Evolutionary conservation across 192 early-diverging fungal species (phyloP).

Genomic region (Ambispora gerdemannii): DNA sequence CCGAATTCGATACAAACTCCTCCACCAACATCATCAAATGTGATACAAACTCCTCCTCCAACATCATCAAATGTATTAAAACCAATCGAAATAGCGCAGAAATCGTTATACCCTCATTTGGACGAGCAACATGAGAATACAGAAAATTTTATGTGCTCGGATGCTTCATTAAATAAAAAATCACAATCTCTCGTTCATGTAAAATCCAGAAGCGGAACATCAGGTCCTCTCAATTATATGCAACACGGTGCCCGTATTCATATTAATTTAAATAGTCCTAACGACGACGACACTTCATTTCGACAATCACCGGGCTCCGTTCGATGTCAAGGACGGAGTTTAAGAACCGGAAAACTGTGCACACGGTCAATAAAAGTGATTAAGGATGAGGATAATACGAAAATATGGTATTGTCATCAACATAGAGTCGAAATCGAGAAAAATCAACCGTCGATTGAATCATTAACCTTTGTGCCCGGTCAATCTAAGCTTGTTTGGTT

Average conservation of each 20-base stretch:
- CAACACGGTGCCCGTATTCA: not conserved
- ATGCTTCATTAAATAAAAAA: no score
- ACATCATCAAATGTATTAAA: no score
- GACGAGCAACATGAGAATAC: no score
- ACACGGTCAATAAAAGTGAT: not conserved
- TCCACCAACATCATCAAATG: no score
- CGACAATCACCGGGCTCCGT: not conserved
- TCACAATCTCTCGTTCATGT: no score
- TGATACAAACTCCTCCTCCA: no score
- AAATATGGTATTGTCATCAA: not conserved
- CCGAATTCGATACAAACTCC: no score
- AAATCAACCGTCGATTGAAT: not conserved
- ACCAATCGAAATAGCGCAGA: no score
- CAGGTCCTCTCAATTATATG: not conserved
- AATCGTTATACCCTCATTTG: no score
- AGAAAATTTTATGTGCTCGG: no score
- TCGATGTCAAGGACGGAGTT: not conserved
- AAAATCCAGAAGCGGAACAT: no score
- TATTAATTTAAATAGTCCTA: not conserved
- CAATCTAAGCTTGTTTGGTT: constrained; percentile 3
- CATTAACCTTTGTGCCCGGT: constrained; percentile 3
- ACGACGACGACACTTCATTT: not conserved
- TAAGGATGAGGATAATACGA: not conserved
- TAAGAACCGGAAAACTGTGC: not conserved
- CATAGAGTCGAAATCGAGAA: not conserved